A percentile compares a stretch with the other conserved stretches of the same genome.
These are phyloP conservation scores for Sanghuangporus baumii DNA, from an alignment of 1,284 basidiomycete species.

Conservation along the genomic window DNA sequence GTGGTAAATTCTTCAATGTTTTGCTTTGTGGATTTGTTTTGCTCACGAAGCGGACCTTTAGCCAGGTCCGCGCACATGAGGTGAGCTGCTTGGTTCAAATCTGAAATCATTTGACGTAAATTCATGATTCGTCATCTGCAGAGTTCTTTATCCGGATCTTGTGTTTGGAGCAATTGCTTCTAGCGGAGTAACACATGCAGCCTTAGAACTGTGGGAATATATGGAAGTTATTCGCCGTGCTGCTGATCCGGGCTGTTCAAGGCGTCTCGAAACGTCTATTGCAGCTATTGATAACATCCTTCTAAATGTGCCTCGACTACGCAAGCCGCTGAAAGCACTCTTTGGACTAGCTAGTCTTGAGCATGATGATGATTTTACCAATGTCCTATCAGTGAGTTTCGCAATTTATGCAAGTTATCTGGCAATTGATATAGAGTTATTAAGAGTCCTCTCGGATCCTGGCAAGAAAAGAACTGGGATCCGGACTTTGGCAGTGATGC, in stretches of 20 bases:
- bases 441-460: conserved; percentile 39
- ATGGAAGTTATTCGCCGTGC: conserved; percentile 80
- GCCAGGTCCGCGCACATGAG: conserved; percentile 93
- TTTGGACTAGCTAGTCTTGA: conserved; percentile 68
- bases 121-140: not conserved
- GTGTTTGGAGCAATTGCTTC: conserved; percentile 91
- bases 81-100: not conserved
- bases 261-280: conserved; percentile 62
- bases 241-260: conserved; percentile 67
- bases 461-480: conserved; percentile 76
- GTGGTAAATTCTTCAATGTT: conserved; percentile 28
- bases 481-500: conserved; percentile 52
- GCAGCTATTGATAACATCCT: conserved; percentile 53
- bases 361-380: conserved; percentile 77
- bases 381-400: conserved; percentile 51
- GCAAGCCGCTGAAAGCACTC: conserved; percentile 52
- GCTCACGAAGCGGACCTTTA: not conserved
- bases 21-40: not conserved
- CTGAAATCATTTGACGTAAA: not conserved
- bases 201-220: conserved; percentile 76
- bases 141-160: conserved; percentile 76
- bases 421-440: not conserved
- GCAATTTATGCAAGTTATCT: not conserved
- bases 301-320: conserved; percentile 41
- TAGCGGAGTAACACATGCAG: conserved; percentile 77